phyloP scores from a whole-genome alignment of 2,329 filamentous ascomycete species.

The Didymella arachidicola region DNA sequence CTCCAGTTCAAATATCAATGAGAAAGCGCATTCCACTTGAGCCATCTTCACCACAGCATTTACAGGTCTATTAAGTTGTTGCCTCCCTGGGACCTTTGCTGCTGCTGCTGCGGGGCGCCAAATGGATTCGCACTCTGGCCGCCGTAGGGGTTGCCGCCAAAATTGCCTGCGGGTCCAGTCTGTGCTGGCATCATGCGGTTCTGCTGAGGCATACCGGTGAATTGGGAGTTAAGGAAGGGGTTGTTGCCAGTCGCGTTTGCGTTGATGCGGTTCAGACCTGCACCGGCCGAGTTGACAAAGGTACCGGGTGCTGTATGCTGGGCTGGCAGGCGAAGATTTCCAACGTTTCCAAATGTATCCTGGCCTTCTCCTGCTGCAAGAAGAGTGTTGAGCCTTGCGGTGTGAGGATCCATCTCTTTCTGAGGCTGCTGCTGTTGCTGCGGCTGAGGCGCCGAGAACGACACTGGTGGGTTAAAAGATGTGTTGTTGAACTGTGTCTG shows the following conservation, averaged over 20 bases:
- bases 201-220: conserved; percentile 70
- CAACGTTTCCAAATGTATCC: conserved; percentile 98
- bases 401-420: conserved; percentile 63
- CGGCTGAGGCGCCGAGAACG: conserved; percentile 47
- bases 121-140: conserved; percentile 64
- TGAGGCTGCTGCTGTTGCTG: conserved; percentile 42
- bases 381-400: conserved; percentile 82
- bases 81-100: conserved; percentile 54
- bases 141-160: conserved; percentile 54
- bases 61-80: conserved; percentile 70
- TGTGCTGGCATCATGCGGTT: conserved; percentile 58
- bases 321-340: conserved; percentile 90
- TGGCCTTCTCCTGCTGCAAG: conserved; percentile 88
- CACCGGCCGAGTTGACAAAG: conserved; percentile 93
- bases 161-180: conserved; percentile 60
- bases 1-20: conserved; percentile 35
- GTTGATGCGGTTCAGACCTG: conserved; percentile 77
- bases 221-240: conserved; percentile 86
- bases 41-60: neutral
- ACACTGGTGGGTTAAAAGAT: conserved; percentile 57
- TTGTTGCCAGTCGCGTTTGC: conserved; percentile 77
- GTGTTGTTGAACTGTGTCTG: conserved; percentile 68
- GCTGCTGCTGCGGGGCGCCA: conserved; percentile 55
- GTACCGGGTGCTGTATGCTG: conserved; percentile 96
- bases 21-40: conserved; percentile 19